phyloP scores from a whole-genome alignment of 257 asterid genomes.

The Echites panduratus region DNA sequence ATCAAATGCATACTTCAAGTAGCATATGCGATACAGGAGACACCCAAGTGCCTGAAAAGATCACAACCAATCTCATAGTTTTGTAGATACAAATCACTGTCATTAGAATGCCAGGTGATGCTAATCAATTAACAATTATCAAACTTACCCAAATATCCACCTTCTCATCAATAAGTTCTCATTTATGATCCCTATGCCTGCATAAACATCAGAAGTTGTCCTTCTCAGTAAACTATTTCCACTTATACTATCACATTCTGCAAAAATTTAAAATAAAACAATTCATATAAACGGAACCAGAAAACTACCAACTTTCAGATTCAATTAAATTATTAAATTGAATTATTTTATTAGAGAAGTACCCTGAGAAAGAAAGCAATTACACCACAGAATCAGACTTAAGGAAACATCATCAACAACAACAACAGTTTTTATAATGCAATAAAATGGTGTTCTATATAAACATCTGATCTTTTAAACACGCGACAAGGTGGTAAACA shows the following conservation, averaged over 20 bases:
- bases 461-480: neutral
- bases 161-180: conserved; percentile 84
- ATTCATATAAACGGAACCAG: too few relatives aligned
- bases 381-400: neutral
- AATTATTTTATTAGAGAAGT: too few relatives aligned
- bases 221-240: too few relatives aligned
- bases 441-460: too few relatives aligned
- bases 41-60: conserved; percentile 89
- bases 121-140: neutral
- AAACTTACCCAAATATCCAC: conserved; percentile 97
- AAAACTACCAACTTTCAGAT: too few relatives aligned
- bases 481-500: neutral
- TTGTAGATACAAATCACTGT: neutral
- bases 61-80: neutral
- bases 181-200: too few relatives aligned
- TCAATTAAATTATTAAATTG: too few relatives aligned
- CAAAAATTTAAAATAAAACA: too few relatives aligned
- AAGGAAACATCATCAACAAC: neutral
- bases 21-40: conserved; percentile 89
- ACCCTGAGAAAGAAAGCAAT: neutral
- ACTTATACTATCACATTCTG: too few relatives aligned
- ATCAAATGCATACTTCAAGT: conserved; percentile 89
- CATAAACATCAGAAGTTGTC: too few relatives aligned
- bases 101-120: neutral
- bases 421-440: neutral